Evolutionary conservation across 345 rosid species (phyloP).

Genomic region (Cardiospermum halicacabum): DNA sequence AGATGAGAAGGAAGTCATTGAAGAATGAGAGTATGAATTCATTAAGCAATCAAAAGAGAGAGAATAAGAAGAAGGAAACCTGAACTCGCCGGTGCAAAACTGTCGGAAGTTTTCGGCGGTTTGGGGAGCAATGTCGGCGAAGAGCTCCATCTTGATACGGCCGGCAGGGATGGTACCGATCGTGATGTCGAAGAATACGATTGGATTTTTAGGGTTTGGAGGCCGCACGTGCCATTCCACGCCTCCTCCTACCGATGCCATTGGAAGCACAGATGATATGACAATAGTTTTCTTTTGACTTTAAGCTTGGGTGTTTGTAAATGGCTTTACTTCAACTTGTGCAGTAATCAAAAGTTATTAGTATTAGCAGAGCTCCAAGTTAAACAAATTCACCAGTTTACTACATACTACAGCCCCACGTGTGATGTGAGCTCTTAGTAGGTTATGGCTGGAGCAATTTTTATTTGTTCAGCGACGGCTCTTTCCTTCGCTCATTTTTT

Average conservation of each 20-base stretch:
- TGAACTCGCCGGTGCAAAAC: slow-evolving; percentile 91
- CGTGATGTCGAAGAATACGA: slow-evolving; percentile 89
- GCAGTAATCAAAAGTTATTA: too few species aligned
- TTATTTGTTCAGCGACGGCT: too few species aligned
- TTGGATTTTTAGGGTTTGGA: slow-evolving; percentile 88
- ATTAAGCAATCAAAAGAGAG: background rate
- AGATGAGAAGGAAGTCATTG: background rate
- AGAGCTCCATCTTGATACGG: slow-evolving; percentile 96
- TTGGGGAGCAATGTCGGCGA: slow-evolving; percentile 86
- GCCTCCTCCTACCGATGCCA: slow-evolving; percentile 52
- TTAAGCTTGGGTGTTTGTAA: too few species aligned
- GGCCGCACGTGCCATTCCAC: slow-evolving; percentile 98
- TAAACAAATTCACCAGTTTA: too few species aligned
- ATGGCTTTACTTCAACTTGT: too few species aligned
- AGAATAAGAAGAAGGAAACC: slow-evolving; percentile 29
- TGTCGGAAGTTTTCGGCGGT: slow-evolving; percentile 99
- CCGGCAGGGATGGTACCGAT: slow-evolving; percentile 93
- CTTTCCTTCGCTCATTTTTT: too few species aligned
- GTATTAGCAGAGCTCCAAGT: too few species aligned
- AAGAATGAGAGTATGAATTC: too few species aligned
- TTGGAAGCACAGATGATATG: slow-evolving; percentile 9
- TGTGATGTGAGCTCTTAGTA: too few species aligned
- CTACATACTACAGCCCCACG: too few species aligned
- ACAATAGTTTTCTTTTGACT: too few species aligned
- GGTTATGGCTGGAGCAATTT: too few species aligned